Evolutionary conservation across 768 basidiomycete genomes (phyloP).

Genomic region (Lactarius pseudohatsudake): DNA sequence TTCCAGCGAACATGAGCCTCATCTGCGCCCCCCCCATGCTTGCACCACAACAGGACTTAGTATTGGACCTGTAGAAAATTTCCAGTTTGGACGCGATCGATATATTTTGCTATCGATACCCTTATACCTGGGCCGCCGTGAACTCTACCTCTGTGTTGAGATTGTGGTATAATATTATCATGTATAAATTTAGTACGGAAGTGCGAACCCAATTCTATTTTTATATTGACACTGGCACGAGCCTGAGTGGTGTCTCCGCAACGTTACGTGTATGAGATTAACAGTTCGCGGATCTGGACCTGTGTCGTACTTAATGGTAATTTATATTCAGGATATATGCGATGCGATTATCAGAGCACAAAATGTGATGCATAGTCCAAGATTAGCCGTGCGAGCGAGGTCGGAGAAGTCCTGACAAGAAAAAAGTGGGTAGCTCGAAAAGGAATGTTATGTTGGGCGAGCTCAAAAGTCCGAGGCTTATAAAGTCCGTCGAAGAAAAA

Average conservation of each 20-base stretch:
- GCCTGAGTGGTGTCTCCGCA: no score
- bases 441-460: not conserved
- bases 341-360: constrained; percentile 27
- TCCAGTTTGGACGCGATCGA: not conserved
- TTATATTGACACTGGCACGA: not conserved
- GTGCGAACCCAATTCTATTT: not conserved
- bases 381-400: constrained; percentile 16
- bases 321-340: constrained; percentile 24
- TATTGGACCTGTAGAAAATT: not conserved
- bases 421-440: constrained; percentile 7
- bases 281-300: not conserved
- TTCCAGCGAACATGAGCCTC: not conserved
- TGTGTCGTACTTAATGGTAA: constrained; percentile 4
- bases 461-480: constrained; percentile 23
- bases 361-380: constrained; percentile 27
- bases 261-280: not conserved
- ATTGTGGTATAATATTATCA: not conserved
- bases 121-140: not conserved
- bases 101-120: not conserved
- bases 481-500: constrained; percentile 16
- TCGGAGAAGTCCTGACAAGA: not conserved
- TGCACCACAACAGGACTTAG: not conserved
- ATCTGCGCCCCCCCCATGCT: no score
- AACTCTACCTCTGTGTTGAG: not conserved
- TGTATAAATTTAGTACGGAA: not conserved